Percentiles rank a stretch among this genome's conserved stretches.
Evolutionary conservation across 345 rosid genomes (phyloP).

Genomic region (Hibiscus syriacus): DNA sequence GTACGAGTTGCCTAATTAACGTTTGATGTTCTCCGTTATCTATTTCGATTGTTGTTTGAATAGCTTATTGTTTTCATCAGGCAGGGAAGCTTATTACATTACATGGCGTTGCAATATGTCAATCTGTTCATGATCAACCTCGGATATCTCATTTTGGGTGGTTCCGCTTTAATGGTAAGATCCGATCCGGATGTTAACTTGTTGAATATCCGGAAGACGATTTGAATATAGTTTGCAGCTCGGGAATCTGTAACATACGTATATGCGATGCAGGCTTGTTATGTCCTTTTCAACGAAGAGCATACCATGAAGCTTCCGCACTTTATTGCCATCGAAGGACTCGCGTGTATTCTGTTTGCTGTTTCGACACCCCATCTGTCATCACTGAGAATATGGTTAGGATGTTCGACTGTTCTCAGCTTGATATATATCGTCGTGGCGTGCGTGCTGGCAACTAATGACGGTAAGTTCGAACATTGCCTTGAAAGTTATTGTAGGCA

Average conservation of each 20-base stretch:
- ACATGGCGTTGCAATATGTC: slow-evolving; percentile 69
- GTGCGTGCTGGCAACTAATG: slow-evolving; percentile 46
- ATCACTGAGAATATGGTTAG: slow-evolving; percentile 80
- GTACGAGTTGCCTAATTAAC: slow-evolving; percentile 23
- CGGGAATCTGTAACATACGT: not conserved
- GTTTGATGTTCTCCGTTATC: not conserved
- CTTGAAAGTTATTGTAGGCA: too few relatives aligned
- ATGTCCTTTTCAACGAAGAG: slow-evolving; percentile 47
- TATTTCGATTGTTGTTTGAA: not conserved
- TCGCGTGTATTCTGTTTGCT: slow-evolving; percentile 60
- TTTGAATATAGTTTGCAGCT: too few relatives aligned
- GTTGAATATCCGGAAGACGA: too few relatives aligned
- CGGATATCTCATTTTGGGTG: slow-evolving; percentile 71
- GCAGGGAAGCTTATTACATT: slow-evolving; percentile 49
- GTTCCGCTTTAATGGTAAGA: slow-evolving; percentile 71
- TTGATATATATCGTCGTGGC: slow-evolving; percentile 55
- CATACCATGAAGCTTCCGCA: slow-evolving; percentile 41
- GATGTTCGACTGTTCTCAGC: slow-evolving; percentile 64
- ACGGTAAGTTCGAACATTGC: slow-evolving; percentile 51
- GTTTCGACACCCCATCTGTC: slow-evolving; percentile 81
- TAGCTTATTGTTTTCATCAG: slow-evolving; percentile 20
- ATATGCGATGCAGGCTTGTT: slow-evolving; percentile 39
- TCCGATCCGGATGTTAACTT: too few relatives aligned
- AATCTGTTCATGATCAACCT: slow-evolving; percentile 82
- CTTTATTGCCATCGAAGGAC: slow-evolving; percentile 45